These are phyloP conservation scores for Rhodotorula paludigena DNA, from an alignment of 768 basidiomycete genomes.

Conservation along the genomic window DNA sequence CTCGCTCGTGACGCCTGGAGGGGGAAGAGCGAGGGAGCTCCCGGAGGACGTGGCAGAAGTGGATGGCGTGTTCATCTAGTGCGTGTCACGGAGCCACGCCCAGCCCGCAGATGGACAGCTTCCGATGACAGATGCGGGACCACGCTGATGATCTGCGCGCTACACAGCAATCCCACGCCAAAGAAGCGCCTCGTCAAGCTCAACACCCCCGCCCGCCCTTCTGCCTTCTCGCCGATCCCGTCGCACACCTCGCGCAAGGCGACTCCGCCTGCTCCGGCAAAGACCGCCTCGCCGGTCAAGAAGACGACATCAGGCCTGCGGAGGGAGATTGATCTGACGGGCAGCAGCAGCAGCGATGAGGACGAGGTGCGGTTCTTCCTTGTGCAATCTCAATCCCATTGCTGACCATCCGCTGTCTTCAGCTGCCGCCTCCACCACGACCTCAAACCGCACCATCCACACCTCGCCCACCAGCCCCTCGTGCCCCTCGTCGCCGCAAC, in stretches of 20 bases:
- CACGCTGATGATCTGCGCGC: background rate
- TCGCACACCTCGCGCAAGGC: background rate
- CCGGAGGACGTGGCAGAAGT: constrained; percentile 1
- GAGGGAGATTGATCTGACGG: constrained; percentile 25
- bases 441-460: background rate
- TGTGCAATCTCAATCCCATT: too few species aligned
- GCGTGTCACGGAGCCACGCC: background rate
- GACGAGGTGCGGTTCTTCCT: background rate
- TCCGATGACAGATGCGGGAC: too few species aligned
- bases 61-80: constrained; percentile 33
- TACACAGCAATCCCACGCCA: constrained; percentile 29
- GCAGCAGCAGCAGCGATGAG: constrained; percentile 22
- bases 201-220: background rate
- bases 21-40: background rate
- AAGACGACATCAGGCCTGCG: background rate
- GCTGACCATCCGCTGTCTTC: too few species aligned
- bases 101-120: too few species aligned
- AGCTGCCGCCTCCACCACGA: background rate
- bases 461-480: background rate
- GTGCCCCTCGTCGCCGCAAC: background rate
- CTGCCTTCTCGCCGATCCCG: background rate
- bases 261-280: background rate
- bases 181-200: constrained; percentile 23
- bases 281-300: background rate
- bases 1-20: too few species aligned